Evolutionary conservation across 2,329 filamentous ascomycete species (phyloP), one percentile per base, ranked within the genome.

Genomic region (Canariomyces notabilis): DNA sequence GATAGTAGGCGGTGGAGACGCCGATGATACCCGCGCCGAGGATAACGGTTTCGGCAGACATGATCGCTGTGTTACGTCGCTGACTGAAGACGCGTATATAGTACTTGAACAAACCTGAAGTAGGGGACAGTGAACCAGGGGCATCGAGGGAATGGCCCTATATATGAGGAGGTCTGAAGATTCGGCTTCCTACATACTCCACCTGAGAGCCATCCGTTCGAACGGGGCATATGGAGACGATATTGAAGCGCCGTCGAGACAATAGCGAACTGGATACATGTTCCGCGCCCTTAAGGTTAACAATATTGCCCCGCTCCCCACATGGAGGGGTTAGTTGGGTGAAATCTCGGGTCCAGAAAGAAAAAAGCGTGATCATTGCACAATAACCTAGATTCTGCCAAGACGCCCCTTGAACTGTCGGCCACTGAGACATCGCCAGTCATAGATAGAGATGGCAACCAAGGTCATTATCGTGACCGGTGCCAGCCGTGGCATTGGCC

Each of bases 381-480:
- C 26, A 34, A 43, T 18, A 32, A 41, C 11, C 31, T 23, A 21
- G 8, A 31, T 32, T 29, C 23, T 14, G 37, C 46, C 42, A 40
- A 44, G 42, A 9, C 22, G 31, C 43, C 35, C n/a, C n/a, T n/a
- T n/a, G n/a, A n/a, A n/a, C n/a, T n/a, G n/a, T n/a, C n/a, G n/a
- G n/a, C n/a, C n/a, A n/a, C n/a, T n/a, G n/a, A n/a, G 31, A 20
- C 35, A 15, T 29, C 18, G 26, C 37, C 8, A 19, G 20, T n/a
- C 37, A 21, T 16, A 5, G 15, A 16, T 11, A 19, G 21, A 29
- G 12, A 51, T 51, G 49, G 74, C 69, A n/a, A 64, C 75, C 6
- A 86, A 87, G 62, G 81, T 79, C 18, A 79, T 89, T 59, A 81
- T 89, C 49, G 71, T 90, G 26, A 83, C 80, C 2, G 80, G 80